phyloP scores from a whole-genome alignment of 192 early-diverging fungal genomes.

The Gorgonomyces haynaldii region DNA sequence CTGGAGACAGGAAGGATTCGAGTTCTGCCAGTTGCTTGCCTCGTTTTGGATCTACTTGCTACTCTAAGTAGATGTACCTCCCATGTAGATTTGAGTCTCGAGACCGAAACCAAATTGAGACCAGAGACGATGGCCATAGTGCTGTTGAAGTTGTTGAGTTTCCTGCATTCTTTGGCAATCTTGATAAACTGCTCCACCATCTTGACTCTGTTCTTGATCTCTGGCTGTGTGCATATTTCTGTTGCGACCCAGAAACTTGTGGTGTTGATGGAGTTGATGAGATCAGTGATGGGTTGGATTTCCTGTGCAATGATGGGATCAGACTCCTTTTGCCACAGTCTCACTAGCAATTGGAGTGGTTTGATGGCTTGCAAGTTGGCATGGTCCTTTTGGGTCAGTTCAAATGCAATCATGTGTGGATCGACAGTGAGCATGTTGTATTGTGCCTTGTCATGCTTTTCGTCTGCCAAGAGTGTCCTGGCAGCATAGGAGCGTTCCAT shows the following conservation, averaged over 20 bases:
- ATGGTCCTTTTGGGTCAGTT: constrained; percentile 10
- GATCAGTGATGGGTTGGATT: constrained; percentile 2
- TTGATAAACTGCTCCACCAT: constrained; percentile 44
- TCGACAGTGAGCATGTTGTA: constrained; percentile 6
- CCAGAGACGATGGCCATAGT: constrained; percentile 70
- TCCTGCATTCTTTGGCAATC: constrained; percentile 34
- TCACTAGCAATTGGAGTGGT: constrained; percentile 6
- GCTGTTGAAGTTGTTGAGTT: constrained; percentile 57
- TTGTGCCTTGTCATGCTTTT: too few species aligned
- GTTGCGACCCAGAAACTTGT: constrained; percentile 37
- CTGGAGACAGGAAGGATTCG: constrained; percentile 9
- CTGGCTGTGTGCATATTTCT: constrained; percentile 23
- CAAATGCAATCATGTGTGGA: constrained; percentile 2
- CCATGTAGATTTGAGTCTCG: constrained; percentile 57
- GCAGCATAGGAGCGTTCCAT: too few species aligned
- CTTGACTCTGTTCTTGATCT: constrained; percentile 32
- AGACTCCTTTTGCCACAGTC: constrained; percentile 5
- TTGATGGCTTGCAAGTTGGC: constrained; percentile 2
- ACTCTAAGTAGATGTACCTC: constrained; percentile 8
- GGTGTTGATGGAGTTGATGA: constrained; percentile 34
- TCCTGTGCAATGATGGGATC: background rate
- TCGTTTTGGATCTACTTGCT: constrained; percentile 16
- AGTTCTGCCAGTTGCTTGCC: constrained; percentile 9
- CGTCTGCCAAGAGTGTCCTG: too few species aligned
- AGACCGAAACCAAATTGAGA: constrained; percentile 57